A percentile compares a stretch with the other conserved stretches of the same genome.
These are phyloP conservation scores for Asterophora lycoperdoides DNA, from an alignment of 768 basidiomycete species.

Conservation along the genomic window DNA sequence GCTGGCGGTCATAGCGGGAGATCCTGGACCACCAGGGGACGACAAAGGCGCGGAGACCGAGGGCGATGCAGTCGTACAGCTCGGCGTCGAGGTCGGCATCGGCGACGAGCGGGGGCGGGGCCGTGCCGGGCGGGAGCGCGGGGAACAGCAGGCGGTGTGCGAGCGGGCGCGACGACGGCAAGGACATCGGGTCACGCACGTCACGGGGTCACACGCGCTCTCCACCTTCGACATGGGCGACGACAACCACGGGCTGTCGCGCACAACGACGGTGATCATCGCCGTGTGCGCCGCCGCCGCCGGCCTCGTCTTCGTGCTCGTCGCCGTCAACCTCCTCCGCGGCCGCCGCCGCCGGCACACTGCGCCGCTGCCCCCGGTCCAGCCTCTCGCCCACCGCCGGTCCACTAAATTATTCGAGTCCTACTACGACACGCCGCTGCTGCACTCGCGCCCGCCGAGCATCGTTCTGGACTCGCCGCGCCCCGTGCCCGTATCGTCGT, in stretches of 20 bases:
- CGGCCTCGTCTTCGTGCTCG: slow-evolving; percentile 32
- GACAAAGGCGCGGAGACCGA: slow-evolving; percentile 73
- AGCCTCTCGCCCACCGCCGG: slow-evolving; percentile 60
- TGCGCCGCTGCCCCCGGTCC: slow-evolving; percentile 57
- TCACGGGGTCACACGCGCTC: neutral
- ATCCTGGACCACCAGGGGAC: slow-evolving; percentile 86
- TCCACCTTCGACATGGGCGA: slow-evolving; percentile 11
- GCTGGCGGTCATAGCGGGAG: slow-evolving; percentile 77
- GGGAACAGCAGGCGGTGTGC: slow-evolving; percentile 66
- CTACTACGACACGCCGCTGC: slow-evolving; percentile 5
- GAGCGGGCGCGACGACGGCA: slow-evolving; percentile 30
- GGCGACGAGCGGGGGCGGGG: slow-evolving; percentile 40
- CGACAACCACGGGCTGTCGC: slow-evolving; percentile 23
- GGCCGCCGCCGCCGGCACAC: slow-evolving; percentile 24
- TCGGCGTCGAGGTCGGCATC: slow-evolving; percentile 60
- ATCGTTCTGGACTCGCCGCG: slow-evolving; percentile 7
- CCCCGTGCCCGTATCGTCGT: neutral
- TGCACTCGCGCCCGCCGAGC: slow-evolving; percentile 7
- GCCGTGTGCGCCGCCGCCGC: slow-evolving; percentile 42
- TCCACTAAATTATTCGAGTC: slow-evolving; percentile 37
- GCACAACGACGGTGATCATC: slow-evolving; percentile 46
- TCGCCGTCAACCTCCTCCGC: slow-evolving; percentile 35
- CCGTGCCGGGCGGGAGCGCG: slow-evolving; percentile 35
- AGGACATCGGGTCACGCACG: slow-evolving; percentile 13
- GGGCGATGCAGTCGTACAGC: slow-evolving; percentile 76